These are phyloP conservation scores for Panellus pusillus DNA, from an alignment of 768 basidiomycete genomes.

Conservation along the genomic window DNA sequence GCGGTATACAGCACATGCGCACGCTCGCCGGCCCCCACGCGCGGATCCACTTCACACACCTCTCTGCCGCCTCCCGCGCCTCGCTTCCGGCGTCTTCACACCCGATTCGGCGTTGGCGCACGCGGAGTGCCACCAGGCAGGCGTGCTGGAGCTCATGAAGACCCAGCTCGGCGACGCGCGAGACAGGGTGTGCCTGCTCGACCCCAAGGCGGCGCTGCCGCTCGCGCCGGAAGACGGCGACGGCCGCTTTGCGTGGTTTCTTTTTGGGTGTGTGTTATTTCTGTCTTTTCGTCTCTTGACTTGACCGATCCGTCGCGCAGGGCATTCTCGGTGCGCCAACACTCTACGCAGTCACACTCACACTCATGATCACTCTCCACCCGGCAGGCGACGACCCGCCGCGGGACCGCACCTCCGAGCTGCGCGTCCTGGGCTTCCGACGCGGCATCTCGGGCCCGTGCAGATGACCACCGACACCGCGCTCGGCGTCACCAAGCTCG, in stretches of 20 bases:
- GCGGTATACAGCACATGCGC: slow-evolving; percentile 84
- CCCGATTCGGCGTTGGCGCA: slow-evolving; percentile 30
- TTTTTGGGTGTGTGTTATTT: slow-evolving; percentile 61
- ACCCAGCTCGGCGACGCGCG: slow-evolving; percentile 32
- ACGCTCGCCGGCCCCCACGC: slow-evolving; percentile 65
- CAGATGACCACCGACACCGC: slow-evolving; percentile 99
- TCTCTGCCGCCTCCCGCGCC: slow-evolving; percentile 68
- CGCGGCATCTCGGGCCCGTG: slow-evolving; percentile 77
- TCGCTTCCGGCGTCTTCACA: slow-evolving; percentile 46
- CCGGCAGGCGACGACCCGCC: slow-evolving; percentile 90
- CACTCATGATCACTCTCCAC: too few species aligned
- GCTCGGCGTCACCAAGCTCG: slow-evolving; percentile 83
- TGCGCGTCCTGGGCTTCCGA: slow-evolving; percentile 84
- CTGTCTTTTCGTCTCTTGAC: neutral
- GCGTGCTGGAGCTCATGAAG: slow-evolving; percentile 63
- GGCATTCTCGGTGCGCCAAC: slow-evolving; percentile 18
- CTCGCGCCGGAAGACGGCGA: slow-evolving; percentile 78
- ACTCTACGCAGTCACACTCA: too few species aligned
- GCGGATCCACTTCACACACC: slow-evolving; percentile 79
- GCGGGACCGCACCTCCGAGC: slow-evolving; percentile 86
- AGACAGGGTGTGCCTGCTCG: slow-evolving; percentile 84
- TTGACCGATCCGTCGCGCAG: neutral
- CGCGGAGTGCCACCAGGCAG: slow-evolving; percentile 47
- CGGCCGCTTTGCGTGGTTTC: slow-evolving; percentile 78
- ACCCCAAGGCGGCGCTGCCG: slow-evolving; percentile 75